Evolutionary conservation across 495 filamentous ascomycete genomes (phyloP).

Genomic region (Neurospora terricola): DNA sequence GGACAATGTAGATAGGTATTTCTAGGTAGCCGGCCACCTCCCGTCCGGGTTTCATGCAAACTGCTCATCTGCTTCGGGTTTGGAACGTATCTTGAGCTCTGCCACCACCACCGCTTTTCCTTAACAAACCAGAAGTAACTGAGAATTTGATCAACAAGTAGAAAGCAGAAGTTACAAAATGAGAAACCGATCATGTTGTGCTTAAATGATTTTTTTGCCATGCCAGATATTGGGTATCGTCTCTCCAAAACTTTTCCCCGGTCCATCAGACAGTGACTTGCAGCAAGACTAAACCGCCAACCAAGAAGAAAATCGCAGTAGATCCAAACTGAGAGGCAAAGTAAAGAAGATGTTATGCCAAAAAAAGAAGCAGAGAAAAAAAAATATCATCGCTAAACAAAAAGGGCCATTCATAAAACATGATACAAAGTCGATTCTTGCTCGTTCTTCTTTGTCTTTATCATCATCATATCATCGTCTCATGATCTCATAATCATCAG

Average conservation of each 20-base stretch:
- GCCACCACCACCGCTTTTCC: background rate
- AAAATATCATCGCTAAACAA: background rate
- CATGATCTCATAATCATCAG: background rate
- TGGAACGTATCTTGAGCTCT: background rate
- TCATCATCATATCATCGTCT: conserved; percentile 9
- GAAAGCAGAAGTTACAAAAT: background rate
- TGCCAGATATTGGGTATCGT: background rate
- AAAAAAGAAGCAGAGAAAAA: background rate
- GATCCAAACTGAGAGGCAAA: background rate
- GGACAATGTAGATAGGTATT: background rate
- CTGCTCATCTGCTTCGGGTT: background rate
- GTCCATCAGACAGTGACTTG: background rate
- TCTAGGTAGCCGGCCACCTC: background rate
- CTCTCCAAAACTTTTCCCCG: background rate
- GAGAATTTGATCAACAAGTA: background rate
- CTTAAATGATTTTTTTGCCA: background rate
- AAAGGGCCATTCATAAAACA: background rate
- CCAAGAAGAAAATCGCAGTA: background rate
- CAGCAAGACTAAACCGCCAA: background rate
- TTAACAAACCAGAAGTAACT: background rate
- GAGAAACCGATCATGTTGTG: background rate
- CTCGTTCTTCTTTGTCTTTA: conserved; percentile 4
- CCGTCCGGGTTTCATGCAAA: background rate
- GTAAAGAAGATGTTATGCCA: background rate
- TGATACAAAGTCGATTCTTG: background rate